Base-by-base conservation (phyloP, 495 filamentous ascomycete genomes). In the Penicillium lividum region DNA sequence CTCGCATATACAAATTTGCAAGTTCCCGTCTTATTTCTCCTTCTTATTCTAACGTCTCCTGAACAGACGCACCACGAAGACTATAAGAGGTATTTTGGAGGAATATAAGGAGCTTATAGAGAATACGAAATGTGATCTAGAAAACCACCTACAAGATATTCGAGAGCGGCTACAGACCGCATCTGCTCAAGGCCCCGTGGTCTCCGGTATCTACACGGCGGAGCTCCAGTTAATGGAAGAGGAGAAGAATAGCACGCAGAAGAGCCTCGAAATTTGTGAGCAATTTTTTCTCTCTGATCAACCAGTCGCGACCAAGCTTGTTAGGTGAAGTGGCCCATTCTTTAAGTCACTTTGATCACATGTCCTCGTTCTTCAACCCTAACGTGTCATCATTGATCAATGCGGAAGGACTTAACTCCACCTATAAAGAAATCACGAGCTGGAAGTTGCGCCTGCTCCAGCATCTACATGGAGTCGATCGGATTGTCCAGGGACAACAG, bases 41-140 rank as follows among this genome's bases (percentile, higher is more conserved):
- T 53, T 3, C 7, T 29, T 43, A 0, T n/a, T 10, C 31, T 33
- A 33, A 33, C 10, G 7, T 7, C 7, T 8, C 7, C 1, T 33
- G 3, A 6, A 0, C 1, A 33, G 31, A 10, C 31, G 31, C 31
- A 33, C 31, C 33, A 51, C 56, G 2, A 38, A 28, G 16, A 46
- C 56, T 4, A 34, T 28, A 6, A 16, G 38, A 25, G 22, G 4
- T 34, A 34, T 53, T 2, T 4, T 51, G 50, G 60, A 67, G 16
- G 54, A 69, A 57, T 72, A 70, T 47, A 69, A 69, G 47, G 61
- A 66, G 25, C 52, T 72, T 33, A 72, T 74, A 52, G 31, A 59
- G 30, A 60, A 66, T 55, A 65, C 69, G 8, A 74, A 68, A 16
- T 25, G 54, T 30, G 71, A 72, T 38, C 68, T 74, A 3, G 56